Percentiles rank a stretch among this genome's conserved stretches.
Conservation (phyloP, 208 protist species). For the Acanthamoeba lenticulata region DNA sequence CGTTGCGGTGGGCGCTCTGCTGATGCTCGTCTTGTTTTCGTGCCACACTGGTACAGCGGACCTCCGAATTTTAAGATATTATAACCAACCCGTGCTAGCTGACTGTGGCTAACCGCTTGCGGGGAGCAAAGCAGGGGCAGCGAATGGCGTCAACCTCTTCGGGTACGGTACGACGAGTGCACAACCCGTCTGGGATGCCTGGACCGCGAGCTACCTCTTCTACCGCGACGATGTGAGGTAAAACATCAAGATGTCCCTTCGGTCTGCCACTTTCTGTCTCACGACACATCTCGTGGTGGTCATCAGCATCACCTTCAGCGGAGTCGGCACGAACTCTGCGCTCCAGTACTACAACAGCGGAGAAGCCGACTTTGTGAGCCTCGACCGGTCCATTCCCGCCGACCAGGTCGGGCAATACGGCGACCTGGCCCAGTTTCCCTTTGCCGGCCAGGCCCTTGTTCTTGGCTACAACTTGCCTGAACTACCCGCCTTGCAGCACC, state of each 20-base stretch:
- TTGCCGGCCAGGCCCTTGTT: constrained; percentile 9
- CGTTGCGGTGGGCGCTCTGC: too few relatives aligned
- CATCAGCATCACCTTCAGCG: background rate
- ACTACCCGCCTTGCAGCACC: background rate
- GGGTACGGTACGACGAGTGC: background rate
- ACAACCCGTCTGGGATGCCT: background rate
- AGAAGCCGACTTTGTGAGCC: constrained; percentile 29
- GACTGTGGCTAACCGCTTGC: too few relatives aligned
- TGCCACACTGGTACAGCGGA: too few relatives aligned
- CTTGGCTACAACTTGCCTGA: constrained; percentile 19
- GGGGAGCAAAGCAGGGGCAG: too few relatives aligned
- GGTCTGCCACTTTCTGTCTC: background rate
- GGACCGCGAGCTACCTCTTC: background rate
- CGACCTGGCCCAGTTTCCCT: constrained; percentile 13
- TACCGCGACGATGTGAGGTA: constrained; percentile 6
- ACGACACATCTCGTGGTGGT: too few relatives aligned
- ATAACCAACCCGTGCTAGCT: too few relatives aligned
- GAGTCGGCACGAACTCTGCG: background rate
- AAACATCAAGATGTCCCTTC: too few relatives aligned
- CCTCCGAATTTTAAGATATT: too few relatives aligned
- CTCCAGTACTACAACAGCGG: background rate
- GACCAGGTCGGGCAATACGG: background rate
- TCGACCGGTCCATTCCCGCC: background rate
- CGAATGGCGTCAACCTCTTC: background rate
- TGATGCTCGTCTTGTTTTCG: too few relatives aligned